A percentile compares a stretch with the other conserved stretches of the same genome.
Evolutionary conservation across 2,329 filamentous ascomycete species (phyloP).

Genomic region (Colletotrichum lindemuthianum): DNA sequence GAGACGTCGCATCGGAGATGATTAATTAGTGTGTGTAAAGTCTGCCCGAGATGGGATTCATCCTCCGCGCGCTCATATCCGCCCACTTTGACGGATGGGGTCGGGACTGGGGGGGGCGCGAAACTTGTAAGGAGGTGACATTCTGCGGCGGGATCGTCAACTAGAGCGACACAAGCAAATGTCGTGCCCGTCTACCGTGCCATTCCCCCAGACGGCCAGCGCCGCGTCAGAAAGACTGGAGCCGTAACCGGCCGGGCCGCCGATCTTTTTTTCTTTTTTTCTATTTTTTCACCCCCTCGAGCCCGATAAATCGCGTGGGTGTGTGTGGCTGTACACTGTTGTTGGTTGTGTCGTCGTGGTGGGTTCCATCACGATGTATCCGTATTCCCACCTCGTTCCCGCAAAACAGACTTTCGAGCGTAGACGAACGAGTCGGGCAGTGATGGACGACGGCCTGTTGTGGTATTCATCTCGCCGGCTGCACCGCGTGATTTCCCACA

Average conservation of each 20-base stretch:
- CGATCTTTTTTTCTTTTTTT: constrained; percentile 5
- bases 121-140: constrained; percentile 16
- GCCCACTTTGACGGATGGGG: constrained; percentile 7
- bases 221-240: constrained; percentile 18
- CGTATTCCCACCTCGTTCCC: constrained; percentile 4
- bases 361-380: background rate
- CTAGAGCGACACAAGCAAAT: background rate
- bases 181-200: constrained; percentile 3
- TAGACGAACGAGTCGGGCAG: constrained; percentile 14
- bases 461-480: constrained; percentile 16
- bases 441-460: constrained; percentile 8
- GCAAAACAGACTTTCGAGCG: constrained; percentile 26
- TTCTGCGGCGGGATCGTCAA: constrained; percentile 24
- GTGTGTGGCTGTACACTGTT: no score
- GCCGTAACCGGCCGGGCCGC: constrained; percentile 25
- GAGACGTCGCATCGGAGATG: constrained; percentile 11
- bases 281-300: no score
- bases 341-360: no score
- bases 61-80: constrained; percentile 25
- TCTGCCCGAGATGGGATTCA: constrained; percentile 5
- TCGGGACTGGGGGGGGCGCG: background rate
- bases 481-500: constrained; percentile 24
- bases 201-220: constrained; percentile 28
- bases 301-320: no score
- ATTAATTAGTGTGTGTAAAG: no score